Conservation (phyloP, 139 green algal species). For the Yamagishiella unicocca region DNA sequence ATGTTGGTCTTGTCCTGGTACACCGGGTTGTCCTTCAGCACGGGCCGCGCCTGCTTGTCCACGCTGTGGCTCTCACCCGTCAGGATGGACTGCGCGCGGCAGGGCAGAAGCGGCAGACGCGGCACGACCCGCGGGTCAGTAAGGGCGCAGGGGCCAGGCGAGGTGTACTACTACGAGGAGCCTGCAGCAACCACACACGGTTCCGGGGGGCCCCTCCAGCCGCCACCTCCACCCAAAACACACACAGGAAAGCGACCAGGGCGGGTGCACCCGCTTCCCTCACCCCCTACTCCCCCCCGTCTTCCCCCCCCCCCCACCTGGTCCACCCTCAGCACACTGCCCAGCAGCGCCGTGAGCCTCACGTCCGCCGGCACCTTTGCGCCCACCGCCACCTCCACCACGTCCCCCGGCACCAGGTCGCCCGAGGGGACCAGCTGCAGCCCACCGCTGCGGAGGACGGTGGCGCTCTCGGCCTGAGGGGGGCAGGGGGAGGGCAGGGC, state of each 20-base stretch:
- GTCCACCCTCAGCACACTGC: slow-evolving; percentile 77
- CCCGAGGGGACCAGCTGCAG: slow-evolving; percentile 69
- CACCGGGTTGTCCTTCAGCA: slow-evolving; percentile 69
- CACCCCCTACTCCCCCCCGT: not conserved
- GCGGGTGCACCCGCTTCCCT: not conserved
- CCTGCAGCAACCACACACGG: too few relatives aligned
- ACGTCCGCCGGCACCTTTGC: slow-evolving; percentile 80
- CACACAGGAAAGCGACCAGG: not conserved
- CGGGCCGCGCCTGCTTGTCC: slow-evolving; percentile 69
- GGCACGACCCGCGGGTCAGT: too few relatives aligned
- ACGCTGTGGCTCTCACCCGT: slow-evolving; percentile 87
- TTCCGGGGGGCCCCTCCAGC: too few relatives aligned
- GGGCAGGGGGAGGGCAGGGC: not conserved
- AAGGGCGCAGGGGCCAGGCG: too few relatives aligned
- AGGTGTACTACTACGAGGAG: too few relatives aligned
- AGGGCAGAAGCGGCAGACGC: not conserved
- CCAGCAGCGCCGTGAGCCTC: slow-evolving; percentile 67
- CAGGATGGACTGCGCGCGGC: slow-evolving; percentile 77
- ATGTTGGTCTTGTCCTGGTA: slow-evolving; percentile 91
- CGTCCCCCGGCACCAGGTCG: slow-evolving; percentile 92
- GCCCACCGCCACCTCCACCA: slow-evolving; percentile 87
- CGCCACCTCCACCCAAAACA: too few relatives aligned
- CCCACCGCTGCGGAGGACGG: slow-evolving; percentile 68
- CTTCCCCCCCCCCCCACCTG: slow-evolving; percentile 78
- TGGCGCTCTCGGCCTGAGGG: slow-evolving; percentile 72